A percentile compares a stretch with the other conserved stretches of the same genome.
Conservation (phyloP, 2,329 filamentous ascomycete species). For the Sporothrix pseudoabietina region DNA sequence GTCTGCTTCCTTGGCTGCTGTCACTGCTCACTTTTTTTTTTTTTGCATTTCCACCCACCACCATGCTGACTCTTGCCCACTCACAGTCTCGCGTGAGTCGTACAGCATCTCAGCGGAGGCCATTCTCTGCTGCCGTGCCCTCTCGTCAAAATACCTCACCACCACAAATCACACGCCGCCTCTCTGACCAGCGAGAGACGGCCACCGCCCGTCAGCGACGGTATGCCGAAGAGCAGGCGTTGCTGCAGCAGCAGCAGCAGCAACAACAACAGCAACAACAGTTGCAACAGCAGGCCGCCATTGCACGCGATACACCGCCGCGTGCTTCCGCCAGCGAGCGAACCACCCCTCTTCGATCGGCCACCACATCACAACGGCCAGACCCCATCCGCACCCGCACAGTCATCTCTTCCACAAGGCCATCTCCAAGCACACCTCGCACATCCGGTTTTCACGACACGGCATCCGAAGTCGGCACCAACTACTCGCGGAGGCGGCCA, state of each 20-base stretch:
- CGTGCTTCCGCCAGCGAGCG: constrained; percentile 50
- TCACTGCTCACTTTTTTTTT: neutral
- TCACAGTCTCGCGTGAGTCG: constrained; percentile 53
- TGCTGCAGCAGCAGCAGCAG: constrained; percentile 22
- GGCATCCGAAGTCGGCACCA: constrained; percentile 38
- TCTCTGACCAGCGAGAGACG: constrained; percentile 60
- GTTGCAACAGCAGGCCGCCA: constrained; percentile 40
- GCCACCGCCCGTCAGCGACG: constrained; percentile 47
- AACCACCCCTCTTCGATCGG: constrained; percentile 41
- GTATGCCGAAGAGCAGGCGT: constrained; percentile 47
- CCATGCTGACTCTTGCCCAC: constrained; percentile 5
- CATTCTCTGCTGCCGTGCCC: constrained; percentile 55
- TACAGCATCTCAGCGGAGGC: constrained; percentile 52
- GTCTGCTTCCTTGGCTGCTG: neutral
- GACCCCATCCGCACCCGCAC: constrained; percentile 31
- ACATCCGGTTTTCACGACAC: constrained; percentile 53
- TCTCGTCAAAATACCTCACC: constrained; percentile 54
- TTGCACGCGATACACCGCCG: constrained; percentile 48
- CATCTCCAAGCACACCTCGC: constrained; percentile 54
- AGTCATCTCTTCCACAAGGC: constrained; percentile 33
- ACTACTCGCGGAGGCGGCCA: constrained; percentile 45
- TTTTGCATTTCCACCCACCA: neutral
- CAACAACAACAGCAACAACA: neutral
- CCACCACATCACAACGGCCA: constrained; percentile 16
- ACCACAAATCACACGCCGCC: constrained; percentile 53